These are phyloP conservation scores for Aureobasidium sp. DNA, from an alignment of 2,329 filamentous ascomycete genomes.

Conservation along the genomic window DNA sequence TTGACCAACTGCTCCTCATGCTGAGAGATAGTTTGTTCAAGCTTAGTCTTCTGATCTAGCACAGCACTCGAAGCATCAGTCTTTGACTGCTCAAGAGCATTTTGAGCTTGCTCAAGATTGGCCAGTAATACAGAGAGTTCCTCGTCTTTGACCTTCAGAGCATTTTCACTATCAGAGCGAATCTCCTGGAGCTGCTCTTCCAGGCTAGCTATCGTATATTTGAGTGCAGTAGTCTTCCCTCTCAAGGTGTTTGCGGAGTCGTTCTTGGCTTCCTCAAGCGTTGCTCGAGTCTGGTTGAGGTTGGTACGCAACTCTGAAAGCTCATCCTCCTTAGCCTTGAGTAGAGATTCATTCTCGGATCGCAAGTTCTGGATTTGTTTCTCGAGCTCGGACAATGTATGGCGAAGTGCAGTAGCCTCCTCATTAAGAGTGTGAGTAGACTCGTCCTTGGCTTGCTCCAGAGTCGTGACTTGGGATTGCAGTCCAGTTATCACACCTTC, in stretches of 20 bases:
- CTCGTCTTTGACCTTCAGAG: constrained; percentile 8
- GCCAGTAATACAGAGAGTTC: constrained; percentile 13
- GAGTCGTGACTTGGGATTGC: not conserved
- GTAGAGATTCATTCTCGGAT: not conserved
- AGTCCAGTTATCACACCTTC: not conserved
- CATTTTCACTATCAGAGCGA: not conserved
- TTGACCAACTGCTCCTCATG: not conserved
- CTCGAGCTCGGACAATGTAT: not conserved
- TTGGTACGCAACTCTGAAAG: constrained; percentile 9
- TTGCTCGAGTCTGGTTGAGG: not conserved
- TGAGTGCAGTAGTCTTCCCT: not conserved
- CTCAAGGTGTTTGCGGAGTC: not conserved
- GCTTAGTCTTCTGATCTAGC: not conserved
- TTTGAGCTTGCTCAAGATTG: not conserved
- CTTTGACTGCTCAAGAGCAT: constrained; percentile 1
- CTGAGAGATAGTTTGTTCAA: not conserved
- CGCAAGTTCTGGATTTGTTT: not conserved
- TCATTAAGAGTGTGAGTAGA: not conserved
- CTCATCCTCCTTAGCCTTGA: constrained; percentile 11
- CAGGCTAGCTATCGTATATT: not conserved
- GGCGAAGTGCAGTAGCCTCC: not conserved
- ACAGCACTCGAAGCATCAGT: not conserved
- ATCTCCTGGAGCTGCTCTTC: not conserved
- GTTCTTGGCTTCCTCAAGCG: not conserved
- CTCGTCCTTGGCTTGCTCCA: constrained; percentile 1